A percentile compares a stretch with the other conserved stretches of the same genome.
Evolutionary conservation across 2,329 filamentous ascomycete species (phyloP).

Genomic region (Penicillium sp.): DNA sequence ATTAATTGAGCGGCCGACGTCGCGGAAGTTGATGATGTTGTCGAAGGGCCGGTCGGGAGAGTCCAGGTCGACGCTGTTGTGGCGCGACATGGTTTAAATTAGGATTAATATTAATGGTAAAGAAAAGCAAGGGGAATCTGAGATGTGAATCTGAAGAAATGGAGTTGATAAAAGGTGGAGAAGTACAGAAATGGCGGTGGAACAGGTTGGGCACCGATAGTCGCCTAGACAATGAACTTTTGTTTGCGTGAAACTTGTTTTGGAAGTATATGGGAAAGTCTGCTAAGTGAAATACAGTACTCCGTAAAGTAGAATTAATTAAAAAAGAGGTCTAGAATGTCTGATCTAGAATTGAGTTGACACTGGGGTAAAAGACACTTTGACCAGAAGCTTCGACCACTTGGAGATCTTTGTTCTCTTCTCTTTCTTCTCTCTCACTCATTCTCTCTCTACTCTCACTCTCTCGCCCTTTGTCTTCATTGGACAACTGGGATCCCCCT

Average conservation of each 20-base stretch:
- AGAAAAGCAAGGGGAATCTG: not conserved
- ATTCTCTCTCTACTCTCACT: not conserved
- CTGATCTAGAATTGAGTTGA: too few species aligned
- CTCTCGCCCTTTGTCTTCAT: not conserved
- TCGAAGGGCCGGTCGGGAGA: conserved; percentile 49
- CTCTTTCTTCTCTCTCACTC: not conserved
- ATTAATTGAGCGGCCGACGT: conserved; percentile 71
- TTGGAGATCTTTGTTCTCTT: not conserved
- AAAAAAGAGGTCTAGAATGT: too few species aligned
- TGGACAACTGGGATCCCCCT: not conserved
- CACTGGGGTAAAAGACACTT: not conserved
- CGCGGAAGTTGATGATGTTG: conserved; percentile 72
- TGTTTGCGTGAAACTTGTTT: not conserved
- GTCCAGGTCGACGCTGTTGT: conserved; percentile 35
- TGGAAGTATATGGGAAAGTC: not conserved
- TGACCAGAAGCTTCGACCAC: not conserved
- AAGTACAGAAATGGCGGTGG: conserved; percentile 24
- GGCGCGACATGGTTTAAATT: conserved; percentile 21
- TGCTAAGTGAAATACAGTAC: too few species aligned
- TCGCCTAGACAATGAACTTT: conserved; percentile 11
- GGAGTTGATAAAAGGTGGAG: conserved; percentile 12
- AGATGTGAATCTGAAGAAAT: not conserved
- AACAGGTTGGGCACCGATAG: conserved; percentile 21
- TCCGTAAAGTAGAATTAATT: not conserved
- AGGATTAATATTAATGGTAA: not conserved